Evolutionary conservation across 1,284 basidiomycete genomes (phyloP).

Genomic region (Meira miltonrushii): DNA sequence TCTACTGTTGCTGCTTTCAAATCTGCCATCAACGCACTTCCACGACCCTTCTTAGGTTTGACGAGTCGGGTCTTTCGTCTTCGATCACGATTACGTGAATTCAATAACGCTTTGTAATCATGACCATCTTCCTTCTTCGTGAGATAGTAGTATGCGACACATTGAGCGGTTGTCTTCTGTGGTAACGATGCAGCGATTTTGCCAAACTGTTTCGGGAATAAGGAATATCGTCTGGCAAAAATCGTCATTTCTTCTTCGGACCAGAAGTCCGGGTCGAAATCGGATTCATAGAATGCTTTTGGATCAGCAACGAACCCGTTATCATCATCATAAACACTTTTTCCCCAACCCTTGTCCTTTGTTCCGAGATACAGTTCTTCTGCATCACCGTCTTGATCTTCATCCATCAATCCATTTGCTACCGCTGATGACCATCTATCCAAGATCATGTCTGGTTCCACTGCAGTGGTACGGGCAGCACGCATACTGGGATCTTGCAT

Average conservation of each 20-base stretch:
- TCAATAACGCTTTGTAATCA: constrained; percentile 46
- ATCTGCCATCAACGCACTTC: constrained; percentile 51
- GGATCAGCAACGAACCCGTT: constrained; percentile 77
- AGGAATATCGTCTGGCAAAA: constrained; percentile 75
- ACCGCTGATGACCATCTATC: constrained; percentile 60
- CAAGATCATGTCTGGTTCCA: constrained; percentile 84
- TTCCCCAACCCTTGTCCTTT: too few species aligned
- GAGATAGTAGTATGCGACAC: constrained; percentile 88
- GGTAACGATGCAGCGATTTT: constrained; percentile 72
- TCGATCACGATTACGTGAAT: constrained; percentile 44
- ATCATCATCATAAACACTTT: constrained; percentile 68
- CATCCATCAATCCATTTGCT: constrained; percentile 41
- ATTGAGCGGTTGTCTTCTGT: constrained; percentile 81
- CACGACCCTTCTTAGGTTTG: constrained; percentile 52
- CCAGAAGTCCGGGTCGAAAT: constrained; percentile 60
- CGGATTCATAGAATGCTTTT: constrained; percentile 59
- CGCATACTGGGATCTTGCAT: constrained; percentile 83
- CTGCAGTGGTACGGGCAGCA: constrained; percentile 78
- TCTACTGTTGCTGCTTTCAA: constrained; percentile 23
- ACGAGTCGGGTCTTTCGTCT: constrained; percentile 38
- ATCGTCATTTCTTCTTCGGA: constrained; percentile 75
- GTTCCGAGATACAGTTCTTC: too few species aligned
- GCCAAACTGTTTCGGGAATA: constrained; percentile 88
- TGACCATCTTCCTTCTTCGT: constrained; percentile 68
- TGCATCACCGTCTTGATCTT: too few species aligned